Evolutionary conservation across 257 asterid species (phyloP), one percentile per base, ranked within the genome.

Genomic region (Nicotiana attenuata): DNA sequence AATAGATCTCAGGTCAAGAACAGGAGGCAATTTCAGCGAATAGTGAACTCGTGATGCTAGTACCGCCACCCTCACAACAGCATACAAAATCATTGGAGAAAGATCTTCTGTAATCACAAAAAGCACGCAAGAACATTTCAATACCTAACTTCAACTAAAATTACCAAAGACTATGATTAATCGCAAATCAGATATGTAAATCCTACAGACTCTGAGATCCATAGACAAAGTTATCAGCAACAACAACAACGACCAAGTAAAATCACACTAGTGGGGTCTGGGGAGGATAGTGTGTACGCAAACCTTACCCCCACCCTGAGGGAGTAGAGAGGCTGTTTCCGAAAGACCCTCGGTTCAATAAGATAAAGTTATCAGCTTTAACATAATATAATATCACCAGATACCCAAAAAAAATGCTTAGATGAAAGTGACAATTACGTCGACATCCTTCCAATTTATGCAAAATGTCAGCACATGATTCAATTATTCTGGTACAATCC

Each of bases 101-200:
- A 92, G 93, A 85, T 92, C 86, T 80, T 89, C 94, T 92, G 90
- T 85, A 87, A 80, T 71, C 85, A 45, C n/a, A 38, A 1, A 68
- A 5, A n/a, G 14, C 77, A 68, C 6, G 41, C 47, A 45, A 55
- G 50, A 87, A 26, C 3, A 78, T 45, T 71, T 71, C 59, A 47
- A 71, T 22, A 71, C 14, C 50, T 71, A 80, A 52, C 10, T n/a
- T 68, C n/a, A 68, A 68, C 16, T 68, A 41, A 38, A 68, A 38
- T 19, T 64, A 38, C 47, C 47, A 63, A 41, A 80, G 50, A 4
- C 59, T 78, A 24, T 17, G 35, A 33, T 13, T 60, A 16, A 68
- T 16, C 4, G 10, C 55, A 35, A 35, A 35, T 26, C 28, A 10
- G 55, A 35, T 68, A 68, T 35, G 55, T 24, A 35, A 68, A n/a